Evolutionary conservation across 495 filamentous ascomycete species (phyloP).

Genomic region (Penicillium canescens): DNA sequence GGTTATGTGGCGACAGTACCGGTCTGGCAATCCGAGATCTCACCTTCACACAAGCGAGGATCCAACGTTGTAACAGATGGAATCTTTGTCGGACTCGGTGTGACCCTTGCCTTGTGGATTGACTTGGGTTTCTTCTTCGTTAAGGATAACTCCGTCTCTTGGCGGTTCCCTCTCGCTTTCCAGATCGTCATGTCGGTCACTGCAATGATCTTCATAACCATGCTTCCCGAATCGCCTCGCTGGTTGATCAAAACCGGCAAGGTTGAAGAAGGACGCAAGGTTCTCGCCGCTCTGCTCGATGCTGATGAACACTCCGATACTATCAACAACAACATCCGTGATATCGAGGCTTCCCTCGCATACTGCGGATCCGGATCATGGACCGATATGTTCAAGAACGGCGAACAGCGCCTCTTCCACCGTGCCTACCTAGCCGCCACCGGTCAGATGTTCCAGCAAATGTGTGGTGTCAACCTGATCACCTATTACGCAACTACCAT

Average conservation of each 20-base stretch:
- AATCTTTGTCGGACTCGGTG: conserved; percentile 55
- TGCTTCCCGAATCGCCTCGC: conserved; percentile 61
- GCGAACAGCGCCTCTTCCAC: conserved; percentile 24
- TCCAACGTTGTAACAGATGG: conserved; percentile 40
- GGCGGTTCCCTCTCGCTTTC: conserved; percentile 49
- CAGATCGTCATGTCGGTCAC: conserved; percentile 61
- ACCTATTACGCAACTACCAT: conserved; percentile 62
- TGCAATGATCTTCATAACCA: conserved; percentile 56
- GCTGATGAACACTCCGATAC: conserved; percentile 22
- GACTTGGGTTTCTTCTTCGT: conserved; percentile 47
- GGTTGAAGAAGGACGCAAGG: conserved; percentile 48
- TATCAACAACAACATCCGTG: conserved; percentile 29
- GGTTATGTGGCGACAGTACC: conserved; percentile 42
- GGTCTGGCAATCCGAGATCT: conserved; percentile 52
- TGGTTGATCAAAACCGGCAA: conserved; percentile 54
- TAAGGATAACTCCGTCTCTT: conserved; percentile 39
- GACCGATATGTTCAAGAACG: conserved; percentile 23
- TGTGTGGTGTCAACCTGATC: conserved; percentile 61
- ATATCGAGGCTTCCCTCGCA: conserved; percentile 36
- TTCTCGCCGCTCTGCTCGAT: conserved; percentile 29
- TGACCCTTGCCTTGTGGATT: conserved; percentile 44
- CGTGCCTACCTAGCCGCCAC: conserved; percentile 30
- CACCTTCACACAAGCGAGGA: conserved; percentile 39
- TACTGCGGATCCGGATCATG: conserved; percentile 12
- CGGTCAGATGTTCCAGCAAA: conserved; percentile 52